phyloP scores from a whole-genome alignment of 2,329 filamentous ascomycete species.

The Botrytis deweyae region DNA sequence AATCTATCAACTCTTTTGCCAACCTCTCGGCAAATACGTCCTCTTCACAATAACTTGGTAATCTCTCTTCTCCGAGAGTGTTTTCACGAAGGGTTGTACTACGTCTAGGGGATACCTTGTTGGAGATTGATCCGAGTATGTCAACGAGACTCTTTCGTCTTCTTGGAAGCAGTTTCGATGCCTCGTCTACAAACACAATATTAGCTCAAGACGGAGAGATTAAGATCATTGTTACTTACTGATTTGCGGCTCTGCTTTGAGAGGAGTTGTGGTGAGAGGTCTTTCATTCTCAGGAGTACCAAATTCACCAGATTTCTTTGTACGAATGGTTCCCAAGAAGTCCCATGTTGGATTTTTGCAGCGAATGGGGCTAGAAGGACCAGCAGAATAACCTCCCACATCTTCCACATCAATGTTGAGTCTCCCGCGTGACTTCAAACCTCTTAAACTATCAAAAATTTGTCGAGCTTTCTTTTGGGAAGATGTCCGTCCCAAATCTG shows the following conservation, averaged over 20 bases:
- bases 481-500: conserved; percentile 17
- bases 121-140: conserved; percentile 30
- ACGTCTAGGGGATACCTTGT: conserved; percentile 24
- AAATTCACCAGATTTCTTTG: neutral
- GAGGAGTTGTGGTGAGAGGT: conserved; percentile 23
- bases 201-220: neutral
- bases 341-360: conserved; percentile 28
- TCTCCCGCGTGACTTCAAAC: conserved; percentile 17
- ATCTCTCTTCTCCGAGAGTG: neutral
- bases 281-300: conserved; percentile 3
- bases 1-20: conserved; percentile 5
- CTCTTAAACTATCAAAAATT: conserved; percentile 14
- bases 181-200: neutral
- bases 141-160: conserved; percentile 34
- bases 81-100: conserved; percentile 1
- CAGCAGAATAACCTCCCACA: neutral
- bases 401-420: neutral
- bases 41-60: neutral
- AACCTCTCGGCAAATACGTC: conserved; percentile 10
- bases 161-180: conserved; percentile 7
- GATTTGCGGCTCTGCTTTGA: conserved; percentile 6
- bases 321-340: conserved; percentile 23
- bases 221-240: neutral
- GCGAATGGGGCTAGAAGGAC: neutral
- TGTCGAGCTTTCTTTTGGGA: conserved; percentile 22